Conservation (phyloP, 2,329 filamentous ascomycete species). For the Fusarium chlamydosporum region DNA sequence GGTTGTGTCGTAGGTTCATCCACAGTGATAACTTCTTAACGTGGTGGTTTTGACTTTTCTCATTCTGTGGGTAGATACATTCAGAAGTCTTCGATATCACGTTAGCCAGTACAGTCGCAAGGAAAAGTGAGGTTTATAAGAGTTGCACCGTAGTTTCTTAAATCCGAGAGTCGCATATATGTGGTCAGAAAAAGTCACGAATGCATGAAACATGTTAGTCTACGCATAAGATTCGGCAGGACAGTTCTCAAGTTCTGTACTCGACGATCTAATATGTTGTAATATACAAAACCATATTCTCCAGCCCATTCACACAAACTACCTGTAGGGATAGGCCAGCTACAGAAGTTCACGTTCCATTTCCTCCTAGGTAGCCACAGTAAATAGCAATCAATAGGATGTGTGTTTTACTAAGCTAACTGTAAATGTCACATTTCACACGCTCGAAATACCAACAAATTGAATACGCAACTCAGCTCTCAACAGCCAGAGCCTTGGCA, state of each 20-base stretch:
- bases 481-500: conserved; percentile 81
- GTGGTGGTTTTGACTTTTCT: background rate
- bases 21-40: background rate
- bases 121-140: background rate
- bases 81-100: background rate
- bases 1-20: background rate
- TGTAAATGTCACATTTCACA: background rate
- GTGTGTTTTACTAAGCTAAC: background rate
- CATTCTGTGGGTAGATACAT: background rate
- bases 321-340: background rate
- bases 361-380: background rate
- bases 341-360: too few species aligned
- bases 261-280: background rate
- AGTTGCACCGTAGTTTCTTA: background rate
- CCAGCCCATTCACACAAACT: background rate
- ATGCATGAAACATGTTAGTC: too few species aligned
- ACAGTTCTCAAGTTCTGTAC: background rate
- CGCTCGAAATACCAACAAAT: conserved; percentile 5
- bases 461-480: conserved; percentile 59
- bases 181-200: too few species aligned
- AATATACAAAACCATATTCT: background rate
- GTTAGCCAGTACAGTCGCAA: background rate
- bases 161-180: background rate
- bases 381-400: background rate
- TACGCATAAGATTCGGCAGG: background rate